phyloP scores from a whole-genome alignment of 257 asterid species.

The Nicotiana paniculata region DNA sequence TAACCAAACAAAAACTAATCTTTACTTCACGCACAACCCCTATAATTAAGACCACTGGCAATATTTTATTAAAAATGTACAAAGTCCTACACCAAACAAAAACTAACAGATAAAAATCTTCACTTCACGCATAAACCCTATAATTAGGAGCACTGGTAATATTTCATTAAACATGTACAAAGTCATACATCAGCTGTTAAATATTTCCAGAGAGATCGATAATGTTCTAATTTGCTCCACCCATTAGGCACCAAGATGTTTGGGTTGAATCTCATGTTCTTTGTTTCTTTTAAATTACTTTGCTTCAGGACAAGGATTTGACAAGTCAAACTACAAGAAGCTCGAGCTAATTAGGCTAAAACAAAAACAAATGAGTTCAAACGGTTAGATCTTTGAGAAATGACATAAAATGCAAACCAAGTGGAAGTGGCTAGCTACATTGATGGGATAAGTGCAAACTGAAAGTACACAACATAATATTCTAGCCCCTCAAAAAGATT shows the following conservation, averaged over 20 bases:
- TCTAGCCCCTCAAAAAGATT: not conserved
- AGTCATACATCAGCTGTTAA: too few relatives aligned
- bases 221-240: not conserved
- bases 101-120: too few relatives aligned
- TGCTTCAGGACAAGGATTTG: not conserved
- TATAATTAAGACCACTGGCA: too few relatives aligned
- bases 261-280: not conserved
- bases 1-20: too few relatives aligned
- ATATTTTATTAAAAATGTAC: too few relatives aligned
- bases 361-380: not conserved
- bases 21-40: too few relatives aligned
- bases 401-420: not conserved
- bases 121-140: too few relatives aligned
- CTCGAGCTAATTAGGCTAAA: not conserved
- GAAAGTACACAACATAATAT: not conserved
- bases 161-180: too few relatives aligned
- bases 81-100: too few relatives aligned
- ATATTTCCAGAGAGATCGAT: too few relatives aligned
- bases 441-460: not conserved
- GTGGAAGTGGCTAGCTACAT: not conserved
- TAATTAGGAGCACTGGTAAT: too few relatives aligned
- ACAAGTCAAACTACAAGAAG: not conserved
- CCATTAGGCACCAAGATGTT: not conserved
- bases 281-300: not conserved
- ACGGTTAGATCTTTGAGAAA: not conserved